Conservation (phyloP, 228 moss, liverwort and hornwort species). For the Sphagnum fallax region DNA sequence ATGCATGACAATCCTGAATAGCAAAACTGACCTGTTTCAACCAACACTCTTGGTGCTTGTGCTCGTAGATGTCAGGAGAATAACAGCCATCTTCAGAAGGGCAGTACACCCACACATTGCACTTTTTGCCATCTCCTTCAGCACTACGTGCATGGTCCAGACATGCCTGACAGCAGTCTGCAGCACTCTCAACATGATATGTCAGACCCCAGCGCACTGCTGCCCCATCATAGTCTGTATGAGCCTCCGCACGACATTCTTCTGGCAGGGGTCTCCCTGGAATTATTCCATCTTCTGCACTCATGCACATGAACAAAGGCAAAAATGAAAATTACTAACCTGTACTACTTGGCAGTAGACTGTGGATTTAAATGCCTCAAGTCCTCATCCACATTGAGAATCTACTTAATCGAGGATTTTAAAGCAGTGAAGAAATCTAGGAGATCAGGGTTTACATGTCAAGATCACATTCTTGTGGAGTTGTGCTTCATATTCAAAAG, state of each 20-base stretch:
- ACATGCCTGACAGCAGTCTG: constrained; percentile 92
- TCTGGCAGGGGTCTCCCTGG: constrained; percentile 59
- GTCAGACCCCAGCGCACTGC: constrained; percentile 85
- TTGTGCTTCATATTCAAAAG: no score
- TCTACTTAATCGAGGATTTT: no score
- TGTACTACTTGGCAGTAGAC: no score
- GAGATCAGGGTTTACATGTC: no score
- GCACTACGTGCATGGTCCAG: constrained; percentile 48
- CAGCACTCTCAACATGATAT: constrained; percentile 67
- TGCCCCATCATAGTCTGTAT: constrained; percentile 69
- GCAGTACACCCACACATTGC: constrained; percentile 93
- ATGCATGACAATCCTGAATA: no score
- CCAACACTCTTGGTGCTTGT: constrained; percentile 87
- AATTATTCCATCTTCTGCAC: constrained; percentile 64
- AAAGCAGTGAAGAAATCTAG: no score
- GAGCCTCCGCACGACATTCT: constrained; percentile 58
- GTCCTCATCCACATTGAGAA: no score
- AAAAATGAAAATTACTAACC: neutral
- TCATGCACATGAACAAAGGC: constrained; percentile 8
- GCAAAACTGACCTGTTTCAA: constrained; percentile 61
- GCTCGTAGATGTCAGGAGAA: constrained; percentile 76
- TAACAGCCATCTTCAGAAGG: constrained; percentile 72
- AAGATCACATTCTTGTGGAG: no score
- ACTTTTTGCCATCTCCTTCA: constrained; percentile 36
- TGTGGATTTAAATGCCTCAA: no score